phyloP scores from a whole-genome alignment of 768 basidiomycete genomes.

The Thelephora ganbajun region DNA sequence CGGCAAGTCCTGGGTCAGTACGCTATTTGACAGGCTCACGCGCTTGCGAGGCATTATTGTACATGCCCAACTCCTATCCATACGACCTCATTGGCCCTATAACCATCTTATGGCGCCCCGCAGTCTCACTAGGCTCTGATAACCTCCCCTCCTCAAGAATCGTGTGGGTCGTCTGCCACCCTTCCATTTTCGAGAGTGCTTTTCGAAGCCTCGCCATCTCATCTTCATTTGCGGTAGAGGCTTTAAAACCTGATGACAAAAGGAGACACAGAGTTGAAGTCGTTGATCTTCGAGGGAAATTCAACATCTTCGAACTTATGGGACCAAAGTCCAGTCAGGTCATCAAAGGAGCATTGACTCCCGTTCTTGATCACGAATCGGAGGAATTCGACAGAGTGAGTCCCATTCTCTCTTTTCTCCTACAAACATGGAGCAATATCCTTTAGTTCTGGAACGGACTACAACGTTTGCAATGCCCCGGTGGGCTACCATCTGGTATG shows the following conservation, averaged over 20 bases:
- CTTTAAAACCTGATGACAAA: slow-evolving; percentile 10
- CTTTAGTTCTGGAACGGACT: slow-evolving; percentile 58
- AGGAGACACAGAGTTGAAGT: slow-evolving; percentile 39
- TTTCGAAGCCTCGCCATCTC: slow-evolving; percentile 36
- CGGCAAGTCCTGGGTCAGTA: slow-evolving; percentile 40
- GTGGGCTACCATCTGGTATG: slow-evolving; percentile 58
- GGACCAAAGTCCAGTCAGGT: slow-evolving; percentile 44
- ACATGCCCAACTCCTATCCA: slow-evolving; percentile 52
- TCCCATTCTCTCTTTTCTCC: background rate
- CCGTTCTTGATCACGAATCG: slow-evolving; percentile 31
- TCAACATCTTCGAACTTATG: slow-evolving; percentile 81
- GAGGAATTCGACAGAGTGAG: slow-evolving; percentile 42
- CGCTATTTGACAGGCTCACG: slow-evolving; percentile 61
- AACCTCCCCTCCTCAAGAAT: slow-evolving; percentile 18
- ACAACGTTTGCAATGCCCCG: slow-evolving; percentile 45
- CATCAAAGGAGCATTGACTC: slow-evolving; percentile 45
- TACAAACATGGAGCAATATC: background rate
- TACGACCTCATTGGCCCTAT: slow-evolving; percentile 55
- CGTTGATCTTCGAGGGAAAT: slow-evolving; percentile 50
- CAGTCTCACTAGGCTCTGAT: background rate
- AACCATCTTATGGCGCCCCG: slow-evolving; percentile 62
- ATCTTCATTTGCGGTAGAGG: slow-evolving; percentile 34
- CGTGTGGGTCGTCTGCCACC: slow-evolving; percentile 75
- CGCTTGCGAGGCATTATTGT: slow-evolving; percentile 50
- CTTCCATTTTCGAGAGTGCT: slow-evolving; percentile 47